phyloP scores from a whole-genome alignment of 495 filamentous ascomycete species.

The Glarea lozoyensis region DNA sequence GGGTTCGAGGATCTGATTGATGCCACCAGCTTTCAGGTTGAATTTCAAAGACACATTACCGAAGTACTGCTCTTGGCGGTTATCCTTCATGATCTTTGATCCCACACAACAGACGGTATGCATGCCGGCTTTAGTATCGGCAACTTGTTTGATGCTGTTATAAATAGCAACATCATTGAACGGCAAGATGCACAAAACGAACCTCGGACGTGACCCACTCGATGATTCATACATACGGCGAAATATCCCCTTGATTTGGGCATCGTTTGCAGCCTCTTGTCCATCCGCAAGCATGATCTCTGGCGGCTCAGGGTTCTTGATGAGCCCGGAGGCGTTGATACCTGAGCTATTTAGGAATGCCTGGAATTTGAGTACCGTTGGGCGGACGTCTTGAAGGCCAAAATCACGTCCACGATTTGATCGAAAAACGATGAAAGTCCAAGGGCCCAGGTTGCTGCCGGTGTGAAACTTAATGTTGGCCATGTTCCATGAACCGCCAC shows the following conservation, averaged over 20 bases:
- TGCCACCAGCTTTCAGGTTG: conserved; percentile 78
- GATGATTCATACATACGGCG: neutral
- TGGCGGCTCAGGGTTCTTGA: neutral
- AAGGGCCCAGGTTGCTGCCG: conserved; percentile 25
- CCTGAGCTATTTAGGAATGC: conserved; percentile 27
- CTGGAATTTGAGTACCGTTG: conserved; percentile 23
- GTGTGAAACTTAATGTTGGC: conserved; percentile 32
- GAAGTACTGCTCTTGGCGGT: conserved; percentile 44
- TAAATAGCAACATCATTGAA: conserved; percentile 45
- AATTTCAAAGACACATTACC: conserved; percentile 75
- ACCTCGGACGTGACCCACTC: conserved; percentile 24
- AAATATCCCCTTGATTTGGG: conserved; percentile 11
- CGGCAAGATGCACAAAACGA: conserved; percentile 60
- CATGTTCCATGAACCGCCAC: conserved; percentile 51
- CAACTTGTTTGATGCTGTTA: conserved; percentile 56
- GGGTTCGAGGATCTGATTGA: conserved; percentile 54
- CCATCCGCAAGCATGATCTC: conserved; percentile 6
- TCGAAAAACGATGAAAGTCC: conserved; percentile 23
- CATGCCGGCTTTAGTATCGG: conserved; percentile 55
- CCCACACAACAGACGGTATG: conserved; percentile 54
- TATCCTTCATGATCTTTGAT: conserved; percentile 36
- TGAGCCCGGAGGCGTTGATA: conserved; percentile 28
- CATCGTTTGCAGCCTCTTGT: conserved; percentile 11
- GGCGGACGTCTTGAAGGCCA: conserved; percentile 4
- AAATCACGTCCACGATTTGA: conserved; percentile 3